Evolutionary conservation across 2,329 filamentous ascomycete genomes (phyloP).

Genomic region (Fusarium sacchari): DNA sequence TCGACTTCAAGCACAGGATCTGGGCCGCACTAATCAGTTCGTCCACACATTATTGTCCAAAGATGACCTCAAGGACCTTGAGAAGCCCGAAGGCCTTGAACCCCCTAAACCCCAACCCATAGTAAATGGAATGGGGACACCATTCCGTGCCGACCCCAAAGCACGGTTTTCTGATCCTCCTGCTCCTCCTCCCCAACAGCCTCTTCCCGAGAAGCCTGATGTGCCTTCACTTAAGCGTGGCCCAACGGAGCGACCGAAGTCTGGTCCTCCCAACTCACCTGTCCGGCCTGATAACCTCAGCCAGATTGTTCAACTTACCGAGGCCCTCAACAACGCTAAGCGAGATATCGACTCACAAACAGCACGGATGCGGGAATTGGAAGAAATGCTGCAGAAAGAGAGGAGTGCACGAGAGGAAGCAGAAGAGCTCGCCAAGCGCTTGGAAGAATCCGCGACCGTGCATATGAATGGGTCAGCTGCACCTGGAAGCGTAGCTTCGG

Average conservation of each 20-base stretch:
- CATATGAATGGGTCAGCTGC: conserved; percentile 46
- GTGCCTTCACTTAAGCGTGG: conserved; percentile 77
- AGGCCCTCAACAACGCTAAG: conserved; percentile 84
- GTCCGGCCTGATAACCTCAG: conserved; percentile 69
- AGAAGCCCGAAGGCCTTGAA: conserved; percentile 62
- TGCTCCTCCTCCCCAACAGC: conserved; percentile 91
- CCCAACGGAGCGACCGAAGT: conserved; percentile 79
- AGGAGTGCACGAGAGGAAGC: conserved; percentile 83
- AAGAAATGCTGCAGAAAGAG: conserved; percentile 78
- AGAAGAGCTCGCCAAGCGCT: conserved; percentile 79
- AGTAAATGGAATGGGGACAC: conserved; percentile 62
- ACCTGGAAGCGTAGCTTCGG: conserved; percentile 32
- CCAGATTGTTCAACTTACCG: conserved; percentile 85
- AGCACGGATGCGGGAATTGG: conserved; percentile 81
- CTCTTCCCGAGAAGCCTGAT: conserved; percentile 92
- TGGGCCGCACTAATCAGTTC: conserved; percentile 84
- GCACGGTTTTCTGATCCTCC: conserved; percentile 92
- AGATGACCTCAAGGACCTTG: conserved; percentile 70
- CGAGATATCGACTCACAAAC: conserved; percentile 88
- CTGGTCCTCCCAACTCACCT: conserved; percentile 64
- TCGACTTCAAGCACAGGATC: conserved; percentile 85
- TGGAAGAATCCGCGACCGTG: conserved; percentile 65
- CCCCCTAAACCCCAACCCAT: conserved; percentile 57
- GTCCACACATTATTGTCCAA: conserved; percentile 80
- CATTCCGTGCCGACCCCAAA: conserved; percentile 78